These are phyloP conservation scores for Tremellales sp. DNA, from an alignment of 1,284 basidiomycete species.

Conservation along the genomic window DNA sequence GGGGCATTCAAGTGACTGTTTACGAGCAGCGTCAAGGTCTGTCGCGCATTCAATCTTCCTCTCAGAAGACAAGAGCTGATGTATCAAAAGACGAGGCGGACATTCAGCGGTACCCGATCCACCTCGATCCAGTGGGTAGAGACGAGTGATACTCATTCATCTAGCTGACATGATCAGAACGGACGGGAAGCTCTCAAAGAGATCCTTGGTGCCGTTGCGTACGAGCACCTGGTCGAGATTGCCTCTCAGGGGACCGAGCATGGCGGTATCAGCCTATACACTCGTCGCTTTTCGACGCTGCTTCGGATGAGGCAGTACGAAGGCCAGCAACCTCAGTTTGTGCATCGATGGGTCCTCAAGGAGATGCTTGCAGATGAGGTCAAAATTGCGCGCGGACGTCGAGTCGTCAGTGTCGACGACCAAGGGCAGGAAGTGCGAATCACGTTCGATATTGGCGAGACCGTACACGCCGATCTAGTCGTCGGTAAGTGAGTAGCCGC, in stretches of 20 bases:
- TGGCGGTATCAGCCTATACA: slow-evolving; percentile 10
- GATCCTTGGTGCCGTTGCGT: slow-evolving; percentile 58
- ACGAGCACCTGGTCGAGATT: slow-evolving; percentile 53
- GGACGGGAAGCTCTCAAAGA: slow-evolving; percentile 7
- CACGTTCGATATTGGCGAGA: slow-evolving; percentile 7
- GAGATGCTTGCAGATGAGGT: slow-evolving; percentile 6
- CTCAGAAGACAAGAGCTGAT: background rate
- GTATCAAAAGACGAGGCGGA: slow-evolving; percentile 3
- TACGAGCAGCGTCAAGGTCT: slow-evolving; percentile 3
- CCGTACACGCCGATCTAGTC: slow-evolving; percentile 11
- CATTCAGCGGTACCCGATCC: slow-evolving; percentile 10
- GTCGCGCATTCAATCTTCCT: background rate
- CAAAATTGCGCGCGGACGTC: slow-evolving; percentile 3
- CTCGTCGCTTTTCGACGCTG: slow-evolving; percentile 1
- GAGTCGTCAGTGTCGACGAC: slow-evolving; percentile 5
- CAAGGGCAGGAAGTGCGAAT: slow-evolving; percentile 5
- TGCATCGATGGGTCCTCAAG: slow-evolving; percentile 15
- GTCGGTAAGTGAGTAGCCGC: slow-evolving; percentile 7
- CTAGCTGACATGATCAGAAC: slow-evolving; percentile 3
- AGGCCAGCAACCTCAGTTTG: slow-evolving; percentile 11
- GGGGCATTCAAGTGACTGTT: slow-evolving; percentile 5
- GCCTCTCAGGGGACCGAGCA: slow-evolving; percentile 20
- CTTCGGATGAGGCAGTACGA: slow-evolving; percentile 6
- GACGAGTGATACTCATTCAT: background rate
- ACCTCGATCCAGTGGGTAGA: slow-evolving; percentile 7